These are phyloP conservation scores for Fusarium mangiferae DNA, from an alignment of 2,329 filamentous ascomycete species.

Conservation along the genomic window DNA sequence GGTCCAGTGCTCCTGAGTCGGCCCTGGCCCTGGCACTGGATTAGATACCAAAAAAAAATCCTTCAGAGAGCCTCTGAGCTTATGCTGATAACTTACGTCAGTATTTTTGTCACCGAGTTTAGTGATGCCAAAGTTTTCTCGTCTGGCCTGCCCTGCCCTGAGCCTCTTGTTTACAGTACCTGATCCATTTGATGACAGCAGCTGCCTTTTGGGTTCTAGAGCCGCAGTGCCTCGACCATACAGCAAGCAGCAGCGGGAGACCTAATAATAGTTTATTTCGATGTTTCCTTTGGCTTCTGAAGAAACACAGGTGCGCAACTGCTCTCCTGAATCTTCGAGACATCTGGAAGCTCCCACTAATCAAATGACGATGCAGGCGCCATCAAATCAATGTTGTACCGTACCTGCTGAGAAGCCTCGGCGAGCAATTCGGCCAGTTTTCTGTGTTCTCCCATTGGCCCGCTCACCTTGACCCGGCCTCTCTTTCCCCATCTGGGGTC, in stretches of 20 bases:
- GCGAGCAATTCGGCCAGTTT: constrained; percentile 21
- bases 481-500: constrained; percentile 33
- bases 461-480: constrained; percentile 1
- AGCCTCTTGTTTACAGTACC: constrained; percentile 10
- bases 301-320: background rate
- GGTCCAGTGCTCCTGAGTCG: background rate
- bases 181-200: background rate
- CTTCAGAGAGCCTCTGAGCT: background rate
- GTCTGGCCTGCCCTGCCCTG: background rate
- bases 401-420: constrained; percentile 25
- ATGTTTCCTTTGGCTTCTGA: background rate
- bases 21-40: background rate
- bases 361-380: constrained; percentile 21
- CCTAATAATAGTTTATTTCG: constrained; percentile 15
- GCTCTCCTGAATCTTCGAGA: background rate
- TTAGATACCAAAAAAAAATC: background rate
- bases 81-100: background rate
- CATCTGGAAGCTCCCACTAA: constrained; percentile 4
- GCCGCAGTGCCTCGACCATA: background rate
- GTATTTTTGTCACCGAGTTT: background rate
- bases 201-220: constrained; percentile 26
- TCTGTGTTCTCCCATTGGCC: constrained; percentile 19
- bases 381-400: constrained; percentile 21
- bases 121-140: background rate
- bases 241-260: background rate